Evolutionary conservation across 2,329 filamentous ascomycete species (phyloP), one percentile per base, ranked within the genome.

Genomic region (Talaromyces rugulosus): DNA sequence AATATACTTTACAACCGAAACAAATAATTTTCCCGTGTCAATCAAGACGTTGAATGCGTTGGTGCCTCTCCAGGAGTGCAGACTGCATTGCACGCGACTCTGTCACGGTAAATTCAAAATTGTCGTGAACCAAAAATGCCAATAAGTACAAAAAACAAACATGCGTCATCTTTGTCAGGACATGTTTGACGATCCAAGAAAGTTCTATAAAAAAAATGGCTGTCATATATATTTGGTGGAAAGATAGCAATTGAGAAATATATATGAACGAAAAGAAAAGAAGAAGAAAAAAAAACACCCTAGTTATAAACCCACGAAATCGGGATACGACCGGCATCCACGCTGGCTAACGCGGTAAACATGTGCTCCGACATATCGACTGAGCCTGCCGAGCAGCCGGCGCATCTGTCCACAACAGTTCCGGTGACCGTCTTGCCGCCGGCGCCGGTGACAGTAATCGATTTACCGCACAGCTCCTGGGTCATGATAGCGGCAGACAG

Each of bases 321-420:
- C 62, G 56, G 14, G 58, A 81, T 69, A 66, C 81, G 78, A 57
- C 80, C 80, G 47, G 71, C 72, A 23, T 59, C 63, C 9, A 72
- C 58, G 9, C 62, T 57, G 30, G 73, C 73, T 51, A 90, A 78
- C 23, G 81, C 77, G n/a, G 69, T 65, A 75, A 87, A 89, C 64
- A 83, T 76, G 67, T 81, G 80, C 64, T 80, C 75, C 66, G 83
- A 85, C 66, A 89, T 80, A 69, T 92, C 89, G 56, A 92, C 83
- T 68, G 81, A 78, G 47, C 73, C 66, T 36, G 68, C 58, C 64
- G 56, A 70, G 74, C 91, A 95, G 68, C 88, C 87, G 77, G 85
- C 84, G 81, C 91, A 95, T 79, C 90, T 91, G 80, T 95, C 91
- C 58, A 83, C 83, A 64, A 93, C 85, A 3, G 69, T 82, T 64